Conservation (phyloP, 2,329 filamentous ascomycete genomes). For the Ilyonectria robusta region DNA sequence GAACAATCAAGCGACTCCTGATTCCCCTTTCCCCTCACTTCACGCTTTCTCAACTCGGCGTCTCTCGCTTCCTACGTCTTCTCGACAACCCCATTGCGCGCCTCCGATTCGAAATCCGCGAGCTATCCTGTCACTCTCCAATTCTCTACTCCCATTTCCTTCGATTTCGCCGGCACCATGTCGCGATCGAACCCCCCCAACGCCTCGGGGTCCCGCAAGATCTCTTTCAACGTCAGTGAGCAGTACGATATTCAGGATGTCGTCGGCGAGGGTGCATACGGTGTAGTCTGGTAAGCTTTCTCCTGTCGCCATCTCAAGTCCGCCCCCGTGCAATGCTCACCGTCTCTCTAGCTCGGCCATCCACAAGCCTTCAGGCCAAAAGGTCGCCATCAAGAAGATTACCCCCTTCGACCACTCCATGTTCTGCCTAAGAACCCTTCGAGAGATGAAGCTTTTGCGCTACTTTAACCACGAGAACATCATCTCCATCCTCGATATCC, state of each 20-base stretch:
- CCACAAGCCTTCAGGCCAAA: conserved; percentile 97
- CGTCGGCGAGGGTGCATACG: conserved; percentile 97
- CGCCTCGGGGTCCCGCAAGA: conserved; percentile 83
- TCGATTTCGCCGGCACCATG: conserved; percentile 51
- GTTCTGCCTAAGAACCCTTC: conserved; percentile 96
- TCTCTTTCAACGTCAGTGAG: conserved; percentile 99
- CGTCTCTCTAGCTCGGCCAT: conserved; percentile 81
- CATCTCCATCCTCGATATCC: conserved; percentile 98
- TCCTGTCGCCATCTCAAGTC: conserved; percentile 10
- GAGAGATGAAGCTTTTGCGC: conserved; percentile 98
- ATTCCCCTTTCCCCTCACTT: conserved; percentile 41
- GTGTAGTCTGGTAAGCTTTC: conserved; percentile 89
- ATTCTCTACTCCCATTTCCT: conserved; percentile 14
- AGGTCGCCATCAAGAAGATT: conserved; percentile 99
- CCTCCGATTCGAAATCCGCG: conserved; percentile 20
- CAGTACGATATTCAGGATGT: conserved; percentile 99
- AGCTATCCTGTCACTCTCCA: conserved; percentile 16
- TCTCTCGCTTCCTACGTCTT: conserved; percentile 28
- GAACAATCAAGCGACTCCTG: conserved; percentile 46
- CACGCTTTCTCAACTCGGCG: conserved; percentile 21
- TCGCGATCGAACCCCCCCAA: conserved; percentile 71
- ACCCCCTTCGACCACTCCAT: conserved; percentile 99
- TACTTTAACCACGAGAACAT: conserved; percentile 99
- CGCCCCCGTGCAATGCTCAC: conserved; percentile 13
- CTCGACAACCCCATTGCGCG: conserved; percentile 32